Conservation (phyloP, 2,329 filamentous ascomycete species). For the Penicillium fuscoglaucum region DNA sequence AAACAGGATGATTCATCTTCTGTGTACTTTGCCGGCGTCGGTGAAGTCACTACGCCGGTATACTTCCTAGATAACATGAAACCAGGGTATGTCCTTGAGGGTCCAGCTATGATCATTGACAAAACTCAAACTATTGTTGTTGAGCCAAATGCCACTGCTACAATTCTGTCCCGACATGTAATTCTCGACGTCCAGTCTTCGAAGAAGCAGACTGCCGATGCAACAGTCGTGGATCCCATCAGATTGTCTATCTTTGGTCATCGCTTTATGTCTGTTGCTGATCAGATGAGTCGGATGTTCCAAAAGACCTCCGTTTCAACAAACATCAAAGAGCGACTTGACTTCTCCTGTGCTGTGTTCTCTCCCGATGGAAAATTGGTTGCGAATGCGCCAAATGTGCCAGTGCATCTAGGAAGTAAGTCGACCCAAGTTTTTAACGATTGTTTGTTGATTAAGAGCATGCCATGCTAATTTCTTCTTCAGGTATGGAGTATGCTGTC, state of each 20-base stretch:
- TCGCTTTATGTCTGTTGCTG: constrained; percentile 60
- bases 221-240: constrained; percentile 48
- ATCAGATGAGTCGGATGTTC: constrained; percentile 59
- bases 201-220: constrained; percentile 15
- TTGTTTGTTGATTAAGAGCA: neutral
- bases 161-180: neutral
- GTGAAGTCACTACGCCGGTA: constrained; percentile 4
- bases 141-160: constrained; percentile 62
- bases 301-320: constrained; percentile 58
- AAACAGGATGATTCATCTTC: constrained; percentile 6
- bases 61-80: neutral
- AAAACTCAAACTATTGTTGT: constrained; percentile 81
- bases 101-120: constrained; percentile 80
- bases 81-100: constrained; percentile 35
- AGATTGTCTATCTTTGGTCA: constrained; percentile 57
- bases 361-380: constrained; percentile 75
- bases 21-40: constrained; percentile 7
- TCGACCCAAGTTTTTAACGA: constrained; percentile 66
- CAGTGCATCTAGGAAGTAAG: constrained; percentile 67
- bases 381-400: constrained; percentile 68
- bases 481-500: constrained; percentile 54
- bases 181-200: constrained; percentile 14
- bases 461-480: neutral
- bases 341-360: constrained; percentile 81
- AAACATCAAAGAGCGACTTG: constrained; percentile 82